These are phyloP conservation scores for Ascochyta pisi DNA, from an alignment of 2,329 filamentous ascomycete species.

Conservation along the genomic window DNA sequence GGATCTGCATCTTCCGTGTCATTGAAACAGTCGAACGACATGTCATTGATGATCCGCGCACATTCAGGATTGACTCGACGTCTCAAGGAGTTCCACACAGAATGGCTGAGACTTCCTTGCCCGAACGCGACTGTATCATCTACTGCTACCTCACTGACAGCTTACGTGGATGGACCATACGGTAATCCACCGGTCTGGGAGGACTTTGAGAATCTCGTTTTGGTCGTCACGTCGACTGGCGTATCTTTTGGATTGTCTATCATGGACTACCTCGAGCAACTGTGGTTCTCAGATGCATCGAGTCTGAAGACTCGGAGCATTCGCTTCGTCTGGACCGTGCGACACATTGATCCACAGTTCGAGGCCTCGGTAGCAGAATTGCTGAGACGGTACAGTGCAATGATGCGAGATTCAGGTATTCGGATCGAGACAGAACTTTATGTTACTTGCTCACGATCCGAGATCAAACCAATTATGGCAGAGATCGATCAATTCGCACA, in stretches of 20 bases:
- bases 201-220: conserved; percentile 28
- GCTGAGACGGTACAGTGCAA: conserved; percentile 19
- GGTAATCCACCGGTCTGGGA: conserved; percentile 34
- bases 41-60: conserved; percentile 32
- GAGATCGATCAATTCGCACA: conserved; percentile 36
- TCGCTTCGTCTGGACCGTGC: conserved; percentile 30
- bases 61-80: conserved; percentile 32
- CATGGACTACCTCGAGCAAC: conserved; percentile 33
- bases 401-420: conserved; percentile 27
- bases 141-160: conserved; percentile 22
- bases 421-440: conserved; percentile 25
- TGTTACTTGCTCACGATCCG: conserved; percentile 27
- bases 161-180: conserved; percentile 39
- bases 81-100: conserved; percentile 28
- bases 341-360: conserved; percentile 37
- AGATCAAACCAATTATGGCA: neutral
- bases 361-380: conserved; percentile 28
- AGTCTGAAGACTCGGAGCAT: conserved; percentile 21
- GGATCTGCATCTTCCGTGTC: neutral
- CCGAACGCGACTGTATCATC: conserved; percentile 32
- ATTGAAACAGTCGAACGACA: conserved; percentile 23
- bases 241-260: conserved; percentile 36
- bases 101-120: conserved; percentile 37
- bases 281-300: conserved; percentile 16
- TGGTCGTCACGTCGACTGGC: conserved; percentile 35